Conservation (phyloP, 495 filamentous ascomycete species). For the Penicillium crystallinum region DNA sequence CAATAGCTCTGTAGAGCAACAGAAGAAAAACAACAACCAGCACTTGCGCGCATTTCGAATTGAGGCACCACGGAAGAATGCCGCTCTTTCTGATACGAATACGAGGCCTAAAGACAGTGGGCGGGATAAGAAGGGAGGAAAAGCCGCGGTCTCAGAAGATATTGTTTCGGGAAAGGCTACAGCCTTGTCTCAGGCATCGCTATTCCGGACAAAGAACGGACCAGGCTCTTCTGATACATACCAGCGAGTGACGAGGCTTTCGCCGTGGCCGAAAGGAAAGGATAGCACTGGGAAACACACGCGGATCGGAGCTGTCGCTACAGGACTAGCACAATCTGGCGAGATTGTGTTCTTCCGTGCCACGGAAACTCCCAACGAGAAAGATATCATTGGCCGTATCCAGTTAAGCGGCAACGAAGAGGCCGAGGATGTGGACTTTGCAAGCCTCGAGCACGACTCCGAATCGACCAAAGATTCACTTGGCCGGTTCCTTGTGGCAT, state of each 20-base stretch:
- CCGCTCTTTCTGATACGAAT: not conserved
- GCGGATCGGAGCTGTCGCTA: constrained; percentile 68
- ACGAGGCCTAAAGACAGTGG: constrained; percentile 11
- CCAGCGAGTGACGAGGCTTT: constrained; percentile 71
- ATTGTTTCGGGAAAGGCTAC: constrained; percentile 40
- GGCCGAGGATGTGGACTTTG: constrained; percentile 76
- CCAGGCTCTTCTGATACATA: constrained; percentile 58
- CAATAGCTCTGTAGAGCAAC: constrained; percentile 70
- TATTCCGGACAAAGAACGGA: constrained; percentile 54
- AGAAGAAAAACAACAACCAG: constrained; percentile 73
- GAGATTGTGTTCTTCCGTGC: constrained; percentile 79
- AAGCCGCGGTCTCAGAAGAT: constrained; percentile 19
- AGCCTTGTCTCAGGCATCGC: constrained; percentile 51
- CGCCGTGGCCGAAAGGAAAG: constrained; percentile 48
- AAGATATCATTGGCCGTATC: constrained; percentile 63
- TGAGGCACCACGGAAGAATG: constrained; percentile 36
- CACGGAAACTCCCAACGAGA: constrained; percentile 46
- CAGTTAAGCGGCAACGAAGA: constrained; percentile 58
- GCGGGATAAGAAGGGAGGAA: constrained; percentile 22
- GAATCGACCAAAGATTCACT: constrained; percentile 19
- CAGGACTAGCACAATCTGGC: constrained; percentile 62
- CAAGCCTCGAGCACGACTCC: constrained; percentile 39
- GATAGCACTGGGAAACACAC: constrained; percentile 21
- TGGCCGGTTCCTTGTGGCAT: constrained; percentile 64
- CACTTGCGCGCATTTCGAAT: constrained; percentile 81